phyloP scores from a whole-genome alignment of 78 protist species.

The Paratrimastix pyriformis region DNA sequence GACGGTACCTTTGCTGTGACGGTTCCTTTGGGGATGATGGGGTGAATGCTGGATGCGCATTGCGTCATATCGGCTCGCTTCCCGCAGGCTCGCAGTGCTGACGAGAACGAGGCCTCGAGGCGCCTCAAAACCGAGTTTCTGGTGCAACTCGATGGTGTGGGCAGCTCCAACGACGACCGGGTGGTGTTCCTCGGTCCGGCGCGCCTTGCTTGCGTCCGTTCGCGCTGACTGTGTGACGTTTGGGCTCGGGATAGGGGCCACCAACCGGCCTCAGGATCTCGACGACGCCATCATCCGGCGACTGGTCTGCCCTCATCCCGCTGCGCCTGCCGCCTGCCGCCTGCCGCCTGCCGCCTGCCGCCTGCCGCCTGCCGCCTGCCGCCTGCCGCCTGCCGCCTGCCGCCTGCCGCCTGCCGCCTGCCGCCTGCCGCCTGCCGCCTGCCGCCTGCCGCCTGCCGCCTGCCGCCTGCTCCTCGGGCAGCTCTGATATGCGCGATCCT shows the following conservation, averaged over 20 bases:
- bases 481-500: neutral
- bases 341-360: neutral
- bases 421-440: neutral
- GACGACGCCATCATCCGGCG: conserved; percentile 27
- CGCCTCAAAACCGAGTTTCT: conserved; percentile 33
- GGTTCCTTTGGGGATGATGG: too few relatives aligned
- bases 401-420: neutral
- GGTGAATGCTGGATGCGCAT: too few relatives aligned
- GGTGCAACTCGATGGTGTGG: conserved; percentile 26
- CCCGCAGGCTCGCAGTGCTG: neutral
- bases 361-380: neutral
- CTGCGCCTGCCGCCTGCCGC: neutral
- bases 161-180: neutral
- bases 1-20: neutral
- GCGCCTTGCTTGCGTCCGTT: too few relatives aligned
- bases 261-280: conserved; percentile 15
- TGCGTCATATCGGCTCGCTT: neutral
- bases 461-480: neutral
- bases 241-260: too few relatives aligned
- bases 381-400: neutral
- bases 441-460: neutral
- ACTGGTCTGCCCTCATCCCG: neutral
- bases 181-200: conserved; percentile 15
- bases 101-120: conserved; percentile 20
- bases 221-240: too few relatives aligned